A percentile compares a stretch with the other conserved stretches of the same genome.
Conservation (phyloP, 345 rosid genomes). For the Pugionium cornutum region DNA sequence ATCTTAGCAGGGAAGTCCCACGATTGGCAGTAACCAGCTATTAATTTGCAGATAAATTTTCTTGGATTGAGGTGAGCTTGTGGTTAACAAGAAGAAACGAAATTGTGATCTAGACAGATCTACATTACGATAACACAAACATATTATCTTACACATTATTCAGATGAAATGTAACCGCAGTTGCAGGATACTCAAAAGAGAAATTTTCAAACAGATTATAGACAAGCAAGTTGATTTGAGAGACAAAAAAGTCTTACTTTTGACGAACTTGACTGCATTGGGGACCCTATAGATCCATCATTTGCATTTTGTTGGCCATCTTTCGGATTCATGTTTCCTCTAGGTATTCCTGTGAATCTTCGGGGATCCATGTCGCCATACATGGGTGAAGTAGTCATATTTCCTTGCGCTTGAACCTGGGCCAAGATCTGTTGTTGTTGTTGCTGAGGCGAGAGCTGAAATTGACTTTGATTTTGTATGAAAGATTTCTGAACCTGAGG, state of each 20-base stretch:
- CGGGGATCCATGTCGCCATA: constrained; percentile 86
- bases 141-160: constrained; percentile 17
- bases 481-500: constrained; percentile 79
- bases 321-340: constrained; percentile 70
- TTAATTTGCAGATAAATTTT: constrained; percentile 16
- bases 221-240: constrained; percentile 1
- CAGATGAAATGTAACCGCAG: constrained; percentile 4
- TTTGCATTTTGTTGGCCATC: constrained; percentile 77
- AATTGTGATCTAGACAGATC: constrained; percentile 21
- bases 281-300: constrained; percentile 93
- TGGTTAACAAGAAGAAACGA: constrained; percentile 26
- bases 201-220: constrained; percentile 5
- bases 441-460: constrained; percentile 85
- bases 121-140: constrained; percentile 17
- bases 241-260: constrained; percentile 52
- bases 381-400: constrained; percentile 60
- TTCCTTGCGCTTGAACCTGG: constrained; percentile 87
- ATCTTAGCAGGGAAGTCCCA: constrained; percentile 4
- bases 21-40: constrained; percentile 16
- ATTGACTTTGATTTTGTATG: constrained; percentile 66
- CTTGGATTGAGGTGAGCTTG: neutral
- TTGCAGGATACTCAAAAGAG: constrained; percentile 13
- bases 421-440: constrained; percentile 87
- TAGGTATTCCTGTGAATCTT: constrained; percentile 67
- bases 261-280: constrained; percentile 93